These are phyloP conservation scores for Aspergillus fischeri DNA, from an alignment of 2,329 filamentous ascomycete genomes.

Conservation along the genomic window DNA sequence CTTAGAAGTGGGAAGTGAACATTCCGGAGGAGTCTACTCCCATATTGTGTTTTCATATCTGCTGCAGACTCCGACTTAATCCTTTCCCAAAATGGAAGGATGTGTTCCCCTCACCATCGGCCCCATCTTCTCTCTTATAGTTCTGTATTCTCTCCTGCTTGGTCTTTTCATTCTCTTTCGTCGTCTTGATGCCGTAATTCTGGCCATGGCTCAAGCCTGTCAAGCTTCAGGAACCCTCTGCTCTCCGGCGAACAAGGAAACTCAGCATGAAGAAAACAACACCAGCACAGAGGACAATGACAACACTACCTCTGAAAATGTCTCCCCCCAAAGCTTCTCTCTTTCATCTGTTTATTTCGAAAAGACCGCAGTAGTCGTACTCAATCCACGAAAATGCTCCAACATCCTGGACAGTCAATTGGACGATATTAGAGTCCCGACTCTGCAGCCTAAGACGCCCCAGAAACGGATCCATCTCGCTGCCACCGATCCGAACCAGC, in stretches of 20 bases:
- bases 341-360: neutral
- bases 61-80: neutral
- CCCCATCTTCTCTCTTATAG: neutral
- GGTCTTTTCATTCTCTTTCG: neutral
- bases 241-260: neutral
- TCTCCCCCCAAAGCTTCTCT: neutral
- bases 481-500: neutral
- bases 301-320: neutral
- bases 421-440: constrained; percentile 15
- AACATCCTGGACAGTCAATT: constrained; percentile 14
- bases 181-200: neutral
- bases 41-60: neutral
- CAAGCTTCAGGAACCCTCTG: neutral
- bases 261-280: neutral
- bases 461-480: neutral
- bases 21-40: neutral
- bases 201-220: neutral
- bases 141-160: neutral
- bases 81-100: constrained; percentile 16
- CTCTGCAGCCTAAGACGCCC: constrained; percentile 7
- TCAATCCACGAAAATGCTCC: neutral
- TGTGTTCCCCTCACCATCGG: neutral
- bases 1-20: neutral
- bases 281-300: neutral
- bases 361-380: neutral